A percentile compares a stretch with the other conserved stretches of the same genome.
phyloP scores from a whole-genome alignment of 2,329 filamentous ascomycete genomes.

The Acrodontium crateriforme region DNA sequence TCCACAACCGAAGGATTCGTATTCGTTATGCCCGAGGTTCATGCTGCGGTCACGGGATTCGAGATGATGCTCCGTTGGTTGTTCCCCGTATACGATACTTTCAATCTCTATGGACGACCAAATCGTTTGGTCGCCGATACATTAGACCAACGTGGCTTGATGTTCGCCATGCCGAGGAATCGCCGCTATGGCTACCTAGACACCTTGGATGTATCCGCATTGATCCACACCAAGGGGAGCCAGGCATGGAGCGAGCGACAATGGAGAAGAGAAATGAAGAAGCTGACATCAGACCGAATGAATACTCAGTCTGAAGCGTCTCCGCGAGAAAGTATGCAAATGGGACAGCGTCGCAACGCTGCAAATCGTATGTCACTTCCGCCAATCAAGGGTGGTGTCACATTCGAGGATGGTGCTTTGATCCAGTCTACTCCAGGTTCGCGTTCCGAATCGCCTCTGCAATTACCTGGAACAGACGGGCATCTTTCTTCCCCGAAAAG shows the following conservation, averaged over 20 bases:
- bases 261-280: constrained; percentile 82
- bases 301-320: constrained; percentile 24
- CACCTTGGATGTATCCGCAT: constrained; percentile 63
- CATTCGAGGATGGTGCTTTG: constrained; percentile 30
- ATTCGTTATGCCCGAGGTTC: constrained; percentile 92
- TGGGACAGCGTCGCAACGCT: constrained; percentile 27
- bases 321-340: constrained; percentile 12
- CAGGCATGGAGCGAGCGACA: constrained; percentile 69
- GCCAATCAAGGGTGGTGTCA: constrained; percentile 22
- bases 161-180: constrained; percentile 95
- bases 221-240: constrained; percentile 70
- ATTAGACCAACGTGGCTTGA: constrained; percentile 74
- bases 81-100: constrained; percentile 89
- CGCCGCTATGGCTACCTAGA: constrained; percentile 84
- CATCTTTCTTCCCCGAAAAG: constrained; percentile 22
- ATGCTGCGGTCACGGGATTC: constrained; percentile 83
- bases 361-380: constrained; percentile 25
- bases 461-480: constrained; percentile 13
- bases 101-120: constrained; percentile 80
- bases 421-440: constrained; percentile 32
- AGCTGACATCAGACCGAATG: constrained; percentile 71
- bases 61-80: constrained; percentile 90
- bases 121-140: constrained; percentile 75
- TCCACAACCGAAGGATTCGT: constrained; percentile 82
- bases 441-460: constrained; percentile 29